Percentiles rank a stretch among this genome's conserved stretches.
Evolutionary conservation across 805 yeast genomes (phyloP).

Genomic region (Debaryomyces prosopidis): DNA sequence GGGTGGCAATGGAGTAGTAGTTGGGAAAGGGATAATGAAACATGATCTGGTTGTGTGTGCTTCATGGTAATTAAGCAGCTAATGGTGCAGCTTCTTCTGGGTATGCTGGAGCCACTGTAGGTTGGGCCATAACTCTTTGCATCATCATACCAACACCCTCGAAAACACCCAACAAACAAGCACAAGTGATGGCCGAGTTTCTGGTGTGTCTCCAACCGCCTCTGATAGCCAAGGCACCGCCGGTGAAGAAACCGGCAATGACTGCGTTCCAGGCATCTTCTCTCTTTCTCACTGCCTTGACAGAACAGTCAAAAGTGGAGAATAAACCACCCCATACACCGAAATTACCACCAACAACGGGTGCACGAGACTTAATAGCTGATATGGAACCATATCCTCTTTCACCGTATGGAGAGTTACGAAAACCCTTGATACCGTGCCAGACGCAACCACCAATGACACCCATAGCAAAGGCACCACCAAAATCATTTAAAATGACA

Average conservation of each 20-base stretch:
- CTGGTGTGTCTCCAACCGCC: constrained; percentile 98
- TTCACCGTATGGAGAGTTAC: constrained; percentile 97
- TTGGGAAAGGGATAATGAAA: not conserved
- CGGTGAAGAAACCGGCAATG: constrained; percentile 96
- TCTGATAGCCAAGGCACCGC: constrained; percentile 97
- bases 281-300: constrained; percentile 92
- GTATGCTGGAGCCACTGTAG: constrained; percentile 46
- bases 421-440: constrained; percentile 98
- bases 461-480: constrained; percentile 99
- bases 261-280: constrained; percentile 99
- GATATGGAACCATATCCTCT: constrained; percentile 85
- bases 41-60: not conserved
- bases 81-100: constrained; percentile 41
- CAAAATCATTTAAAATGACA: constrained; percentile 93
- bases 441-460: constrained; percentile 97
- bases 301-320: constrained; percentile 92
- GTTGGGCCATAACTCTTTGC: constrained; percentile 86
- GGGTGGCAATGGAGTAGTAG: not conserved
- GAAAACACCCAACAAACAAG: constrained; percentile 91
- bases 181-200: constrained; percentile 96
- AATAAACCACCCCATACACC: constrained; percentile 99
- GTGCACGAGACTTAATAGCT: constrained; percentile 95
- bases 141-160: constrained; percentile 98
- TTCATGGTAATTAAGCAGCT: constrained; percentile 28
- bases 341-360: constrained; percentile 97